Base-by-base conservation (phyloP, 1,284 basidiomycete species). In the Leccinum subrobustum region DNA sequence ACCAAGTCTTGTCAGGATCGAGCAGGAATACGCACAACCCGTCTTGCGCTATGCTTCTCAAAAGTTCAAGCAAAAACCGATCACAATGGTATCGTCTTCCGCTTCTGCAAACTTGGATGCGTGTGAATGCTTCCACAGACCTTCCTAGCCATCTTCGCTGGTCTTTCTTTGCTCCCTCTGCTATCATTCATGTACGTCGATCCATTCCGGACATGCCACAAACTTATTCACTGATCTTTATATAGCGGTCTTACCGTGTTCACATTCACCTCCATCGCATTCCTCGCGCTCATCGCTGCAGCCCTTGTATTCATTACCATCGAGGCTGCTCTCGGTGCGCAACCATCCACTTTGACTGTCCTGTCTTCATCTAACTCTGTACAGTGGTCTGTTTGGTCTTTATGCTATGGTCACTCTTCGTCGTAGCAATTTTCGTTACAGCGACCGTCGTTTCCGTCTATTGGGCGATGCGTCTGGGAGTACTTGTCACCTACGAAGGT, bases 101-200 rank as follows among this genome's bases (percentile, higher is more conserved):
- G 25, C 29, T 35, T 52, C 6, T 35, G 7, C 9, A 3, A 35
- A 11, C 2, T 1, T 48, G 16, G 54, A 25, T 23, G 14, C 60
- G 53, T 56, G 50, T 63, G 52, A 70, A 70, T 56, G 37, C 53
- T 16, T 18, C 37, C 20, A 48, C 48, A 77, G 75, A 70, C 67
- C 1, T 78, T 78, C 60, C 6, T 75, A 12, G 64, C 68, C n/a
- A 63, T 71, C 53, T 75, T 77, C 16, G 56, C 63, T 37, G 37
- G 64, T 39, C 64, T 79, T 57, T 65, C 75, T 53, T 50, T 63
- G 27, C 60, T 78, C 18, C 75, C 75, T 3, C 11, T 76, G 39
- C 53, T 78, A 8, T 69, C 77, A 14, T 77, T 77, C 59, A 44
- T 73, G 75, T 78, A 59, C 55, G 77, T 65, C 6, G 44, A 16